These are phyloP conservation scores for Melampsora larici-populina DNA, from an alignment of 1,284 basidiomycete genomes.

Conservation along the genomic window DNA sequence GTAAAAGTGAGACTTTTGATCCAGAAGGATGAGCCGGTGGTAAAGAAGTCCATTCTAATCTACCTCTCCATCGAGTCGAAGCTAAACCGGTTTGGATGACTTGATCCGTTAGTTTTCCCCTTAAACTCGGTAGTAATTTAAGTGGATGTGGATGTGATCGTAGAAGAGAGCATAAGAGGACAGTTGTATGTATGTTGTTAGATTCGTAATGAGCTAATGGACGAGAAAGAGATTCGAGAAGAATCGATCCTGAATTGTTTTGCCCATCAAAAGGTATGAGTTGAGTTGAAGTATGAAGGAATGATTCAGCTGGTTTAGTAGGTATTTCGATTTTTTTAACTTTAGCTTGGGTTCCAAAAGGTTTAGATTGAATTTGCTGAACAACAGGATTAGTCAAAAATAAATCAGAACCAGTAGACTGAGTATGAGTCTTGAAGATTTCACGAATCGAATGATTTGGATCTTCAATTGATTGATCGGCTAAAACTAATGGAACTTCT, in stretches of 20 bases:
- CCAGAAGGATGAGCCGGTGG: background rate
- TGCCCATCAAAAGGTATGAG: background rate
- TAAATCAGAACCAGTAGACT: background rate
- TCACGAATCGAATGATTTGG: background rate
- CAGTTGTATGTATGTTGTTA: conserved; percentile 57
- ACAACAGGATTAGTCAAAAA: background rate
- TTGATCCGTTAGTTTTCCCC: conserved; percentile 56
- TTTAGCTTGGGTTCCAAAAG: too few relatives aligned
- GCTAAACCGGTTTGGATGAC: conserved; percentile 64
- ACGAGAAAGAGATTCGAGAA: background rate
- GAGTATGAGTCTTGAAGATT: background rate
- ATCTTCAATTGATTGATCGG: conserved; percentile 60
- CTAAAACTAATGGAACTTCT: conserved; percentile 70
- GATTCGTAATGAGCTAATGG: background rate
- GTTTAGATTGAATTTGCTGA: background rate
- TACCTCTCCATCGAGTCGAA: conserved; percentile 70
- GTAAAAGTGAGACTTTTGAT: conserved; percentile 58
- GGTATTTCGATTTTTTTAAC: background rate
- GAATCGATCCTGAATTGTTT: background rate
- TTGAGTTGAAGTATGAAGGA: background rate
- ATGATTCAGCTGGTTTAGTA: background rate
- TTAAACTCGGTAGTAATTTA: conserved; percentile 45
- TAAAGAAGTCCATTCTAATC: conserved; percentile 69
- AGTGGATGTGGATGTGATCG: conserved; percentile 57
- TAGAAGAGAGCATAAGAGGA: conserved; percentile 66